These are phyloP conservation scores for Toxoplasma gondii DNA, from an alignment of 169 alveolate species.

Conservation along the genomic window DNA sequence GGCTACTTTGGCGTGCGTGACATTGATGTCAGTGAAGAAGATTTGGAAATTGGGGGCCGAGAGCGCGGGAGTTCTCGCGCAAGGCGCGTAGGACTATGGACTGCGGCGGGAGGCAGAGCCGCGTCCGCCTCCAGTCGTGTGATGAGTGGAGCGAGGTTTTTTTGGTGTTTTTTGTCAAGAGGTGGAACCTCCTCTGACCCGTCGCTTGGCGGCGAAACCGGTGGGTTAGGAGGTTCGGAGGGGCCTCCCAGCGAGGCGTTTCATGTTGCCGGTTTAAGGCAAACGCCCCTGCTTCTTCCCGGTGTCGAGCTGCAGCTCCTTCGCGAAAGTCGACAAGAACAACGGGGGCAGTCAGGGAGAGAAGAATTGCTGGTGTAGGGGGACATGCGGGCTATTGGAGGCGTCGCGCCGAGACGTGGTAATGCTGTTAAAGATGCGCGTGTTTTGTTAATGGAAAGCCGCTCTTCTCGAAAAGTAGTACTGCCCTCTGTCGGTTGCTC, in stretches of 20 bases:
- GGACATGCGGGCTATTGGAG: too few relatives aligned
- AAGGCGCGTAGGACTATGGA: neutral
- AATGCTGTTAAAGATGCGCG: too few relatives aligned
- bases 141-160: neutral
- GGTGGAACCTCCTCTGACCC: neutral
- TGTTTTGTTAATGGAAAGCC: too few relatives aligned
- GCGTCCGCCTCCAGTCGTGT: neutral
- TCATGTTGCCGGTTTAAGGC: neutral
- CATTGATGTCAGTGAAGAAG: neutral
- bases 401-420: too few relatives aligned
- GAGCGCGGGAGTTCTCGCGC: neutral
- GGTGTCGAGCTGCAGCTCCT: neutral
- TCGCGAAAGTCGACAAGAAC: neutral
- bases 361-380: neutral
- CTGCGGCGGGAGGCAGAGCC: neutral
- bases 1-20: neutral
- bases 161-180: neutral
- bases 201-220: neutral
- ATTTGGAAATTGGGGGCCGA: neutral
- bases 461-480: too few relatives aligned
- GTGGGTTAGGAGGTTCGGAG: neutral
- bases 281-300: neutral
- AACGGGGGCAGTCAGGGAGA: neutral
- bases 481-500: too few relatives aligned
- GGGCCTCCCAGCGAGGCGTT: neutral